phyloP scores from a whole-genome alignment of 2,329 filamentous ascomycete species.

The Exophiala xenobiotica region DNA sequence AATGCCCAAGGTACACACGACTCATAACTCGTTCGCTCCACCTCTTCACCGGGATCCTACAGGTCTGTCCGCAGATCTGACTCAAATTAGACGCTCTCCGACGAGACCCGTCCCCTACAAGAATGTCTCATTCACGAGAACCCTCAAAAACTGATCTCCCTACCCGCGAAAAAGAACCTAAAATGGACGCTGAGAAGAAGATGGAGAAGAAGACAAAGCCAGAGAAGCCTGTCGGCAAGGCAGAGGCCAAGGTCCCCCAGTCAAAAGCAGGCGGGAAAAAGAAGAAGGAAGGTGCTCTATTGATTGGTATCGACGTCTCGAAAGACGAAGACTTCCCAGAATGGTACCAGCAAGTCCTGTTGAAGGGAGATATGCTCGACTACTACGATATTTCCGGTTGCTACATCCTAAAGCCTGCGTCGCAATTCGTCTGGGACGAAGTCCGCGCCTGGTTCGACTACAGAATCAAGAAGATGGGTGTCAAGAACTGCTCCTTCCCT shows the following conservation, averaged over 20 bases:
- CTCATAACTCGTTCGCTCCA: neutral
- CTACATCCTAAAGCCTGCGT: slow-evolving; percentile 81
- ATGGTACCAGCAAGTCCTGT: slow-evolving; percentile 97
- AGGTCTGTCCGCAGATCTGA: neutral
- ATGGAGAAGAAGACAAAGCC: slow-evolving; percentile 45
- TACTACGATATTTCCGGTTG: slow-evolving; percentile 98
- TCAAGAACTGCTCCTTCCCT: slow-evolving; percentile 95
- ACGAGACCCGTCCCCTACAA: neutral
- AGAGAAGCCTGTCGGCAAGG: slow-evolving; percentile 45
- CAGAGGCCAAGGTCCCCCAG: slow-evolving; percentile 45
- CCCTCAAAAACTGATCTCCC: slow-evolving; percentile 25
- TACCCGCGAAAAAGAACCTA: slow-evolving; percentile 21
- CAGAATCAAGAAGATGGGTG: slow-evolving; percentile 84
- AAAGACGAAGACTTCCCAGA: slow-evolving; percentile 85
- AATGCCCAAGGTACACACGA: neutral
- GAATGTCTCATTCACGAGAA: slow-evolving; percentile 25
- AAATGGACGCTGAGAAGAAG: slow-evolving; percentile 34
- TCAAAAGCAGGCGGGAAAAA: slow-evolving; percentile 39
- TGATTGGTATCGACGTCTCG: slow-evolving; percentile 83
- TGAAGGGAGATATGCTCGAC: slow-evolving; percentile 95
- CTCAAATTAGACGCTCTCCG: too few relatives aligned
- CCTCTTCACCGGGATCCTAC: neutral
- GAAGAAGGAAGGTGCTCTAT: slow-evolving; percentile 60
- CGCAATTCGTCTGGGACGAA: slow-evolving; percentile 67
- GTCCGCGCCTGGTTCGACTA: slow-evolving; percentile 59